These are phyloP conservation scores for Alternaria triticina DNA, from an alignment of 2,329 filamentous ascomycete species.

Conservation along the genomic window DNA sequence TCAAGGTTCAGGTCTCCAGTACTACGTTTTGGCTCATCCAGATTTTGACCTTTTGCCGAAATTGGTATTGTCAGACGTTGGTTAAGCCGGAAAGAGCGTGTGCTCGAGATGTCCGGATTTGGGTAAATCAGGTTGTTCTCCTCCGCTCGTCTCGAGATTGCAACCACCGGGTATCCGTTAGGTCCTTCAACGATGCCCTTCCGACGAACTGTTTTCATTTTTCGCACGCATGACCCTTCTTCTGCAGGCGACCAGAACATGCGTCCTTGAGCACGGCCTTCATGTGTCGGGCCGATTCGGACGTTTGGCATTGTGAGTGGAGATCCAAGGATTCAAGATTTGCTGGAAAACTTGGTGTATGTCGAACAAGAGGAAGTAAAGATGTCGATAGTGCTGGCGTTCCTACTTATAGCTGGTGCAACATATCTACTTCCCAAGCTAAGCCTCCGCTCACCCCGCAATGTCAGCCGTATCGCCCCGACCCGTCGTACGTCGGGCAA, in stretches of 20 bases:
- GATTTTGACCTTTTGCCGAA: slow-evolving; percentile 32
- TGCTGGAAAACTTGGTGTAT: slow-evolving; percentile 6
- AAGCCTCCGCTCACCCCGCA: background rate
- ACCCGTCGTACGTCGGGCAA: background rate
- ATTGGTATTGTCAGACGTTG: slow-evolving; percentile 34
- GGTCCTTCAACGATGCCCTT: slow-evolving; percentile 42
- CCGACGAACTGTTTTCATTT: slow-evolving; percentile 37
- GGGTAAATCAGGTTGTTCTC: slow-evolving; percentile 28
- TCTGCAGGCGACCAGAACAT: slow-evolving; percentile 43
- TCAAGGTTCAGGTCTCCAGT: slow-evolving; percentile 21
- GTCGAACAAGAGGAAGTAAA: background rate
- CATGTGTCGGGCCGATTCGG: slow-evolving; percentile 15
- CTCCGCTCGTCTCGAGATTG: slow-evolving; percentile 39
- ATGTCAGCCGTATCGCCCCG: background rate
- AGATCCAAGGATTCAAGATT: background rate
- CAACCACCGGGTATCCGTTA: slow-evolving; percentile 43
- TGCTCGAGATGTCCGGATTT: slow-evolving; percentile 30
- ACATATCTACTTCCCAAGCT: background rate
- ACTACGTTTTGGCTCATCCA: slow-evolving; percentile 37
- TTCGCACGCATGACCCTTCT: slow-evolving; percentile 33
- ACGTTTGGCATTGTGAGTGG: slow-evolving; percentile 15
- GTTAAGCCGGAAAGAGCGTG: slow-evolving; percentile 27
- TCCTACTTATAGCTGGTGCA: background rate
- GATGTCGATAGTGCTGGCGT: background rate
- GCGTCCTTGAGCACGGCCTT: slow-evolving; percentile 32